phyloP scores from a whole-genome alignment of 2,329 filamentous ascomycete species.

The Diaporthe sp. region DNA sequence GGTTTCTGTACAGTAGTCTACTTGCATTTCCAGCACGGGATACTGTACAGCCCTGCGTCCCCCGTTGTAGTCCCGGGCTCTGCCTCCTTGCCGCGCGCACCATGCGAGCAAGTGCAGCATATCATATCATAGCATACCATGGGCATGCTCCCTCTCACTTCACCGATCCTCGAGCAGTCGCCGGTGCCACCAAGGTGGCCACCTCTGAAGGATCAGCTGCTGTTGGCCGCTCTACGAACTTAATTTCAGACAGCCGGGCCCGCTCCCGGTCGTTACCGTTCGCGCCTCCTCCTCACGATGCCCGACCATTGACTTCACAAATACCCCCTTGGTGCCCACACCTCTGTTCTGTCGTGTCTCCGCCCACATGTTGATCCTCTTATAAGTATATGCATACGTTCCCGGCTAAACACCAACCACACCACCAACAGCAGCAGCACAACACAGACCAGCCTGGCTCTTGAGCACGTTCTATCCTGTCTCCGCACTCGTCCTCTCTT shows the following conservation, averaged over 20 bases:
- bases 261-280: slow-evolving; percentile 28
- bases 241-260: slow-evolving; percentile 15
- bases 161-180: slow-evolving; percentile 1
- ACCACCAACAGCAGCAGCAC: background rate
- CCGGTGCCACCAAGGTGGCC: background rate
- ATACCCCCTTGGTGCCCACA: slow-evolving; percentile 19
- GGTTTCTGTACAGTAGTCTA: background rate
- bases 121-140: slow-evolving; percentile 14
- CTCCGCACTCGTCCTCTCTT: background rate
- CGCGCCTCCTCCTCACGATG: slow-evolving; percentile 32
- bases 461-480: background rate
- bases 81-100: slow-evolving; percentile 1
- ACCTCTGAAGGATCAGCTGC: background rate
- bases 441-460: background rate
- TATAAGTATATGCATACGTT: background rate
- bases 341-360: background rate
- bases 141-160: background rate
- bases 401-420: background rate
- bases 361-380: background rate
- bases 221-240: slow-evolving; percentile 8
- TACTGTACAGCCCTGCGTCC: background rate
- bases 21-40: background rate
- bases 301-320: slow-evolving; percentile 17
- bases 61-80: background rate
- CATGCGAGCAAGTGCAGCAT: slow-evolving; percentile 15